Conservation (phyloP, 768 basidiomycete genomes). For the Ephemerocybe angulata region DNA sequence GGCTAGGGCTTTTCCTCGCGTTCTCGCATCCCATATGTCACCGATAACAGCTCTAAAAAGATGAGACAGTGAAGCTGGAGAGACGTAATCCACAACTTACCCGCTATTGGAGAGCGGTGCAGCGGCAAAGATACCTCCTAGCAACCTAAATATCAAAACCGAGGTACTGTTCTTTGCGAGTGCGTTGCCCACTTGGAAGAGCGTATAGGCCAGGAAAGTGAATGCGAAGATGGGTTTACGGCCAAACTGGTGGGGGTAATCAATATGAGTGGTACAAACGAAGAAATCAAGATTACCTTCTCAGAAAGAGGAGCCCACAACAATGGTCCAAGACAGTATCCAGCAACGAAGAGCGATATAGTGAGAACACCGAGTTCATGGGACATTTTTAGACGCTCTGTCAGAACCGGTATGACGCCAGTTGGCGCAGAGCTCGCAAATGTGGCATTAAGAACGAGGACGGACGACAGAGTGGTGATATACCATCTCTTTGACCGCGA, state of each 20-base stretch:
- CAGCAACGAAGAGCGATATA: not conserved
- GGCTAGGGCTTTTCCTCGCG: conserved; percentile 63
- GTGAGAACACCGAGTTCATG: not conserved
- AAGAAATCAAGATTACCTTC: too few relatives aligned
- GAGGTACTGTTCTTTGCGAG: conserved; percentile 56
- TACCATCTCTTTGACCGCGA: too few relatives aligned
- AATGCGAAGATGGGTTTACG: conserved; percentile 54
- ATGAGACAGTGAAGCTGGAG: conserved; percentile 9
- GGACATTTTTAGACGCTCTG: too few relatives aligned
- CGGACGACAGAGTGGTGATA: too few relatives aligned
- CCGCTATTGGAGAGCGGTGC: conserved; percentile 68
- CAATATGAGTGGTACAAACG: not conserved
- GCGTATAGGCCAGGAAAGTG: conserved; percentile 53
- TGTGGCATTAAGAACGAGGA: too few relatives aligned
- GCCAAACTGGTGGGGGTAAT: conserved; percentile 38
- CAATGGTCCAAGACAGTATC: not conserved
- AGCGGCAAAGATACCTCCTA: conserved; percentile 66
- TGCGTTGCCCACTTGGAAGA: conserved; percentile 64
- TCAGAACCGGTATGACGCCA: too few relatives aligned
- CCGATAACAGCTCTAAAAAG: conserved; percentile 44
- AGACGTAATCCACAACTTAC: too few relatives aligned
- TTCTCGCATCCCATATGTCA: conserved; percentile 59
- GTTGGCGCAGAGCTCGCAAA: too few relatives aligned
- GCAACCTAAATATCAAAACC: conserved; percentile 66
- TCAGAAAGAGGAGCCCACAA: not conserved